phyloP scores from a whole-genome alignment of 1,284 basidiomycete species.

The Laetiporus sulphureus region DNA sequence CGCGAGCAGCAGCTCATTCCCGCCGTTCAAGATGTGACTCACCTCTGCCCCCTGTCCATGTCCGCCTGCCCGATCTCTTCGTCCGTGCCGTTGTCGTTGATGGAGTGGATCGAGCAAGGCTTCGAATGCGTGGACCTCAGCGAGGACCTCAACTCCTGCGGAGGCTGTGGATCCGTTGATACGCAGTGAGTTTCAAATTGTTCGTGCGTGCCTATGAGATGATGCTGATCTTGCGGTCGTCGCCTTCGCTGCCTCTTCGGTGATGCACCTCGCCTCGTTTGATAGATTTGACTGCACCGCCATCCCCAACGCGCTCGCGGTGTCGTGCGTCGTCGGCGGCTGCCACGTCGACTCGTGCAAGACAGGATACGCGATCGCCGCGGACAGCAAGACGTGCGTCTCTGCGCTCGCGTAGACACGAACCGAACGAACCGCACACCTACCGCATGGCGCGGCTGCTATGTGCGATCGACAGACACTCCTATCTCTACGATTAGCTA shows the following conservation, averaged over 20 bases:
- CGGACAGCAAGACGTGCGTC: conserved; percentile 18
- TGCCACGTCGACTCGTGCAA: conserved; percentile 25
- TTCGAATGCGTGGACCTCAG: conserved; percentile 28
- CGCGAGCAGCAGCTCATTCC: conserved; percentile 13
- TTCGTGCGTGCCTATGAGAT: no score
- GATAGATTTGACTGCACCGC: conserved; percentile 26
- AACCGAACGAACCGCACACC: no score
- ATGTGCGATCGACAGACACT: neutral
- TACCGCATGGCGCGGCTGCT: neutral
- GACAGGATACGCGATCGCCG: conserved; percentile 18
- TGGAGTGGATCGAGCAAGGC: conserved; percentile 18
- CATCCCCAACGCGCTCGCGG: conserved; percentile 20
- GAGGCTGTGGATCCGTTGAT: conserved; percentile 25
- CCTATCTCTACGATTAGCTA: conserved; percentile 3
- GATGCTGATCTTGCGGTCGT: conserved; percentile 1
- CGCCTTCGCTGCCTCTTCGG: no score
- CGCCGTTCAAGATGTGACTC: conserved; percentile 9
- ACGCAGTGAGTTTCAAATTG: conserved; percentile 17
- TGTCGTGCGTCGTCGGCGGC: conserved; percentile 23
- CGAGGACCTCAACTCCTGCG: conserved; percentile 26
- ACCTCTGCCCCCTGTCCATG: conserved; percentile 20
- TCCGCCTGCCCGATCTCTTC: conserved; percentile 20
- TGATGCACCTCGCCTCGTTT: neutral
- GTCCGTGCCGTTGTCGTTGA: conserved; percentile 11
- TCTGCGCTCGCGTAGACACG: no score